phyloP scores from a whole-genome alignment of 2,329 filamentous ascomycete genomes.

The Graphilbum sp. region DNA sequence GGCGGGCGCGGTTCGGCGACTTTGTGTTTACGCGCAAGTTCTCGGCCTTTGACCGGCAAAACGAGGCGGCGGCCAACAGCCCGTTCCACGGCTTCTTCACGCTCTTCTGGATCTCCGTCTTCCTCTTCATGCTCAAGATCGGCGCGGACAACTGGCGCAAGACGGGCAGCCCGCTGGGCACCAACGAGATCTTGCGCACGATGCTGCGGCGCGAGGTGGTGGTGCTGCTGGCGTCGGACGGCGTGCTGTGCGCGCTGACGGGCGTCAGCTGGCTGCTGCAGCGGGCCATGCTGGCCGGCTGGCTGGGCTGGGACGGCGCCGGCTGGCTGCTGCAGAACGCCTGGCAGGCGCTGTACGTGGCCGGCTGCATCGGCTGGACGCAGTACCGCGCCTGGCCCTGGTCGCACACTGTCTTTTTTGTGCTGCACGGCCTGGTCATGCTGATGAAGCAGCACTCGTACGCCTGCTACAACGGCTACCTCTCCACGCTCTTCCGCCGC shows the following conservation, averaged over 20 bases:
- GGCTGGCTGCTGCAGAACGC: conserved; percentile 63
- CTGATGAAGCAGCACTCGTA: conserved; percentile 77
- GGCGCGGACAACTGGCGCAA: conserved; percentile 50
- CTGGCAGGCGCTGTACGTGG: conserved; percentile 54
- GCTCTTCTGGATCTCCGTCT: conserved; percentile 59
- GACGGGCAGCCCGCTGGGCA: conserved; percentile 53
- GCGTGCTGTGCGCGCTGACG: conserved; percentile 49
- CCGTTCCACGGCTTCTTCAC: conserved; percentile 69
- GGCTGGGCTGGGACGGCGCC: conserved; percentile 46
- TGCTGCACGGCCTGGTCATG: conserved; percentile 58
- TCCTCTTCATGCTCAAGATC: conserved; percentile 49
- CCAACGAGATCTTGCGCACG: conserved; percentile 52
- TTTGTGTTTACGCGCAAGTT: conserved; percentile 59
- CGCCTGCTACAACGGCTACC: conserved; percentile 61
- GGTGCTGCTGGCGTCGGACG: conserved; percentile 46
- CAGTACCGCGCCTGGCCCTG: conserved; percentile 63
- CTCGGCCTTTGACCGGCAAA: conserved; percentile 59
- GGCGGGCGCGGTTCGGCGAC: conserved; percentile 25
- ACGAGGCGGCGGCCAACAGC: conserved; percentile 44
- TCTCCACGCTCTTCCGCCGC: conserved; percentile 42
- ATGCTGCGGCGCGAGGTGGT: conserved; percentile 44
- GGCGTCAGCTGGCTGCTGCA: conserved; percentile 51
- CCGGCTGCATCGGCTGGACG: conserved; percentile 45
- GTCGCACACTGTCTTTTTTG: conserved; percentile 67
- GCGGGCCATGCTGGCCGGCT: conserved; percentile 37